Evolutionary conservation across 1,284 basidiomycete species (phyloP), one percentile per base, ranked within the genome.

Genomic region (Heliocybe sulcata): DNA sequence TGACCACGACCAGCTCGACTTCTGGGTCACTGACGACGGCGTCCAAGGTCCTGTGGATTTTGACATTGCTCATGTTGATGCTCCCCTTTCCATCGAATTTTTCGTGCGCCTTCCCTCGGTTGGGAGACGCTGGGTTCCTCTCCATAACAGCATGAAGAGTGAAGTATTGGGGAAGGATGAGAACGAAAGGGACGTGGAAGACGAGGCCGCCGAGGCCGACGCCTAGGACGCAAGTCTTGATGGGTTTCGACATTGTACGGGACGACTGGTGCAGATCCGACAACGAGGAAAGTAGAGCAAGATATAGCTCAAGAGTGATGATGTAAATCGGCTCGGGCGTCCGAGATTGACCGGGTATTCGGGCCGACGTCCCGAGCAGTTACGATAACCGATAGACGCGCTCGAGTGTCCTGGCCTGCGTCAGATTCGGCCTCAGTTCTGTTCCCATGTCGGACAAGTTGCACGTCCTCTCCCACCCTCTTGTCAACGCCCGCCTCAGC

Each of bases 151-250:
- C 80, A 61, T 85, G 77, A 22, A 94, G 79, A 6, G 71, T 77
- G 74, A 91, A 93, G 54, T 84, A 69, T 31, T 87, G 75, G 0
- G 89, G 85, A n/a, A 90, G 76, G 2, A 86, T 82, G 52, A 85
- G 78, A 57, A 93, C 72, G 68, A 92, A 88, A 0, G 91, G 91
- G 57, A 85, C 66, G 66, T 94, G 91, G 70, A 93, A 92, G 14
- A 85, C 86, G 52, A 87, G 71, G 25, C 85, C 85, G 22, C 85
- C 79, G 57, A 91, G 81, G 49, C 90, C 90, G 45, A 88, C 83
- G 29, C 89, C 90, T 19, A 92, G 74, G 11, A 90, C 81, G 58
- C 86, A 83, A 35, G 85, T 83, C 54, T 79, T 79, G 64, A 91
- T 85, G 25, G 84, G 82, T 50, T 70, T 66, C 52, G 64, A 54